phyloP scores from a whole-genome alignment of 805 yeast species.

The Yamadazyma kitorensis region DNA sequence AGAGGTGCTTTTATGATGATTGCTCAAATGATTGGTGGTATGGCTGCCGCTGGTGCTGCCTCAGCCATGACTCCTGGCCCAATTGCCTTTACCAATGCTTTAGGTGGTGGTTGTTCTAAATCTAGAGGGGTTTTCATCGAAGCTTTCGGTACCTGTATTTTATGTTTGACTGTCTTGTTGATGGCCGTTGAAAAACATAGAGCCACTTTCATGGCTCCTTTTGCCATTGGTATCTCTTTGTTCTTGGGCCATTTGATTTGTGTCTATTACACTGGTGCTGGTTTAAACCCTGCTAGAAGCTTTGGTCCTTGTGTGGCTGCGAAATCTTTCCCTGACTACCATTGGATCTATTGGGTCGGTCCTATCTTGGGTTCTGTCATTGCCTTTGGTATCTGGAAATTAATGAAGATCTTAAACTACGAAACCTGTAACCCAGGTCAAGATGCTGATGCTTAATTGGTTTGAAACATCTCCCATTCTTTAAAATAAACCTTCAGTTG shows the following conservation, averaged over 20 bases:
- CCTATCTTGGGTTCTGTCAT: conserved; percentile 70
- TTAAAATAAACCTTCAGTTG: no score
- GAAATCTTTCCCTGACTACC: conserved; percentile 71
- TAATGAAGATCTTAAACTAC: conserved; percentile 63
- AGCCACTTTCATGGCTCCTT: conserved; percentile 76
- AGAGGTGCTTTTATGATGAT: conserved; percentile 65
- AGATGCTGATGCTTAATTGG: conserved; percentile 51
- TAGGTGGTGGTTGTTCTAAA: conserved; percentile 71
- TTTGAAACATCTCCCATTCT: no score
- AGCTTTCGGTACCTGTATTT: conserved; percentile 71
- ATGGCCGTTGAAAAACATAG: conserved; percentile 80
- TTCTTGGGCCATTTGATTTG: conserved; percentile 79
- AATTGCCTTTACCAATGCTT: conserved; percentile 63
- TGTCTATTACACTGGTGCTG: conserved; percentile 86
- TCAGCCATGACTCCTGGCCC: conserved; percentile 82
- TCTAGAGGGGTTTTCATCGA: conserved; percentile 78
- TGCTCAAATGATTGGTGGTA: conserved; percentile 77
- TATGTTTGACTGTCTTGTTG: conserved; percentile 75
- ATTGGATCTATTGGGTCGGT: conserved; percentile 94
- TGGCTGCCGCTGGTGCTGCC: conserved; percentile 91
- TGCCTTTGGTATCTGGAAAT: conserved; percentile 65
- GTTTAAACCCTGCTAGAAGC: conserved; percentile 87
- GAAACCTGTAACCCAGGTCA: conserved; percentile 62
- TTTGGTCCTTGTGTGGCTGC: conserved; percentile 81
- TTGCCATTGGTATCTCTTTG: conserved; percentile 77